Evolutionary conservation across 2,329 filamentous ascomycete genomes (phyloP), one percentile per base, ranked within the genome.

Genomic region (Cladosporium colombiae): DNA sequence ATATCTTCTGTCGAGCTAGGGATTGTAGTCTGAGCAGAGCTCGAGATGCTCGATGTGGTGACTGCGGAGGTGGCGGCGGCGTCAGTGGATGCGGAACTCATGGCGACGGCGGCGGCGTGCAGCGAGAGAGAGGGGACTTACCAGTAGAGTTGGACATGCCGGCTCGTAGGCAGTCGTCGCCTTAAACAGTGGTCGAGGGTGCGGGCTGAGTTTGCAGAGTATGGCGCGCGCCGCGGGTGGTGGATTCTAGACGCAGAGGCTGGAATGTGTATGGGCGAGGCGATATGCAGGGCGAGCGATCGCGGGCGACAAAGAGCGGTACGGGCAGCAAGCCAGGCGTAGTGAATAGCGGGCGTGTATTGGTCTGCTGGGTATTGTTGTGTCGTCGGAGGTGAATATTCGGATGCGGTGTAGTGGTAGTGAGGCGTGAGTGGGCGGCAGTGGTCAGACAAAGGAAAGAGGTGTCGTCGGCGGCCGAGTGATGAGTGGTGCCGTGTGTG

Each of bases 131-230:
- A 25, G 33, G 18, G 33, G 8, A 56, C 44, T 58, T 63, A 68
- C 67, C 44, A 23, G 67, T 68, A n/a, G 67, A 65, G 67, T 69
- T 69, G 53, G 66, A 68, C 67, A 69, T 69, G 68, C 33, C 61
- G 63, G 44, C 50, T 23, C n/a, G 35, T 18, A 55, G 61, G 61
- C 61, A 56, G 50, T 56, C 40, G 37, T n/a, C 60, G 61, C 61
- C 61, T 63, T 56, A 56, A 56, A 52, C 29, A 29, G 52, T 55
- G 27, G 25, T 21, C 27, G 52, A 55, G 52, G 18, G 27, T 21
- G 52, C 52, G 29, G n/a, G 52, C 52, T 55, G 52, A 55, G 52
- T 55, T 55, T 55, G 52, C 13, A n/a, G 50, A 25, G 50, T 55
- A 21, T 53, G 50, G 61, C 61, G 61, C 35, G 31, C 13, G 25